Conservation (phyloP, 768 basidiomycete species). For the Boletus vinaceobasis region DNA sequence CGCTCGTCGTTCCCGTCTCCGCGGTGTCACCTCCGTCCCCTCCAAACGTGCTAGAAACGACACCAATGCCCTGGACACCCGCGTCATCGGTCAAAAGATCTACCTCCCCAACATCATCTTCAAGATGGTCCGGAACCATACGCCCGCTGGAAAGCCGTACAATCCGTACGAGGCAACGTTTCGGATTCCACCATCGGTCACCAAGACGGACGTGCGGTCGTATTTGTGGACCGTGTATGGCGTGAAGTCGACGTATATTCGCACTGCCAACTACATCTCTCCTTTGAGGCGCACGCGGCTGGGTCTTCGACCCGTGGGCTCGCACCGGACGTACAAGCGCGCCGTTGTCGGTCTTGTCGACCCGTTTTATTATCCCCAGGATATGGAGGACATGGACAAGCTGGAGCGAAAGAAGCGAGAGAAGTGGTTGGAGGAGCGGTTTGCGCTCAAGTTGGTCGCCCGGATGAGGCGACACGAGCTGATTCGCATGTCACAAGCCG, state of each 20-base stretch:
- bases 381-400: slow-evolving; percentile 71
- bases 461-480: slow-evolving; percentile 32
- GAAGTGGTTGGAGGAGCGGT: slow-evolving; percentile 62
- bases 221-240: slow-evolving; percentile 85
- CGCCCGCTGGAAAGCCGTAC: slow-evolving; percentile 72
- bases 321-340: slow-evolving; percentile 74
- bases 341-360: slow-evolving; percentile 89
- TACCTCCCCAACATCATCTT: slow-evolving; percentile 90
- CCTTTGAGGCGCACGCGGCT: slow-evolving; percentile 38
- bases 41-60: slow-evolving; percentile 19
- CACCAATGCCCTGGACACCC: slow-evolving; percentile 41
- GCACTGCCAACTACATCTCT: slow-evolving; percentile 86
- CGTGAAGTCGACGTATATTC: slow-evolving; percentile 87
- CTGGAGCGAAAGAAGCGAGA: slow-evolving; percentile 52
- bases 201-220: slow-evolving; percentile 88
- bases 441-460: slow-evolving; percentile 40
- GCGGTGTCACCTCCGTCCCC: slow-evolving; percentile 55
- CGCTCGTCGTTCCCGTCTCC: slow-evolving; percentile 58
- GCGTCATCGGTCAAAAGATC: slow-evolving; percentile 74
- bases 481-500: slow-evolving; percentile 35
- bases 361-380: slow-evolving; percentile 90
- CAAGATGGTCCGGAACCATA: slow-evolving; percentile 79
- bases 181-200: slow-evolving; percentile 83
- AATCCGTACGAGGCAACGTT: slow-evolving; percentile 96
- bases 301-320: slow-evolving; percentile 29